These are phyloP conservation scores for Backusella australiensis DNA, from an alignment of 192 early-diverging fungal genomes.

Conservation along the genomic window DNA sequence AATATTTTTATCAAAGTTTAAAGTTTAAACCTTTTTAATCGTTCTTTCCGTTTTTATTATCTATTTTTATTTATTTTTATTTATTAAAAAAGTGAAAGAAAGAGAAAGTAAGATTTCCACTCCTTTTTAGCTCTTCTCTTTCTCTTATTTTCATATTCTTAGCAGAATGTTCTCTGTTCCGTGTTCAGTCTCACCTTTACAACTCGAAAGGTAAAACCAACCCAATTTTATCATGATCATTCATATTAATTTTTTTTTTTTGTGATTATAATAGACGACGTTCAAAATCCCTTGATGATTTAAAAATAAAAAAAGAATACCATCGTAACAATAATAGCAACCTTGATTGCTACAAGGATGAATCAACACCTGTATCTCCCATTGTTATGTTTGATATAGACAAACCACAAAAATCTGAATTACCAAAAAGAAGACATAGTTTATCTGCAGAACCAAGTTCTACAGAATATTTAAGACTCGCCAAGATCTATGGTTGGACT, in stretches of 20 bases:
- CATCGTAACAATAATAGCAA: neutral
- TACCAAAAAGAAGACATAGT: constrained; percentile 36
- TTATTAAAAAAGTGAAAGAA: neutral
- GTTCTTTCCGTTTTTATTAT: constrained; percentile 10
- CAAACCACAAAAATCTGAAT: neutral
- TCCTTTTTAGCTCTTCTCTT: neutral
- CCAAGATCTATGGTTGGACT: constrained; percentile 49
- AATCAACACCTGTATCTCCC: neutral
- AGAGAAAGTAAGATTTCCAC: neutral
- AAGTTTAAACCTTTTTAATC: constrained; percentile 10
- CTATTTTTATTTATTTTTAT: constrained; percentile 11
- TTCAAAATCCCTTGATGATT: constrained; percentile 25
- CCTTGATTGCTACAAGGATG: neutral
- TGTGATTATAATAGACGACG: constrained; percentile 13
- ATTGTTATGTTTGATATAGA: neutral
- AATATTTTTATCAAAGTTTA: neutral
- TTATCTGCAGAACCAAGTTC: constrained; percentile 41
- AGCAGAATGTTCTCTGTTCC: neutral
- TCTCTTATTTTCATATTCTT: neutral
- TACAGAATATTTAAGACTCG: constrained; percentile 37
- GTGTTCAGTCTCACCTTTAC: neutral
- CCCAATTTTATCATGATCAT: neutral
- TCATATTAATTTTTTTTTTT: neutral
- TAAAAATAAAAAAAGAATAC: neutral
- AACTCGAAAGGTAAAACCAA: neutral